A percentile compares a stretch with the other conserved stretches of the same genome.
phyloP scores from a whole-genome alignment of 176 grass and related monocot species.

The Carex pumila region DNA sequence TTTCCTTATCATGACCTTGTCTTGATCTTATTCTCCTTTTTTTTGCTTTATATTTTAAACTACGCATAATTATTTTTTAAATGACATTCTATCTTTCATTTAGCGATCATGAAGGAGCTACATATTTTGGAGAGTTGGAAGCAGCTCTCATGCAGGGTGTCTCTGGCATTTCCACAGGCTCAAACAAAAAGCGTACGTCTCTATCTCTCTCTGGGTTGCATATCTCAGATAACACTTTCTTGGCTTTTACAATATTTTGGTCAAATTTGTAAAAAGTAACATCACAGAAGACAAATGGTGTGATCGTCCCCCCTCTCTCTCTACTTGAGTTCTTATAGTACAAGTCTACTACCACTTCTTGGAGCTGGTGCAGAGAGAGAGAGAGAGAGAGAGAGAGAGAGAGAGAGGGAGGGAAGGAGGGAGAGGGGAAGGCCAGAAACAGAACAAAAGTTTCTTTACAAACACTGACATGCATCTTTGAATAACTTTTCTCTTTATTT shows the following conservation, averaged over 20 bases:
- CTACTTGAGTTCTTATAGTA: slow-evolving; percentile 17
- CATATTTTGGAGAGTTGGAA: slow-evolving; percentile 77
- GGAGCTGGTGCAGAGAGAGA: slow-evolving; percentile 27
- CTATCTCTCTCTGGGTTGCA: slow-evolving; percentile 11
- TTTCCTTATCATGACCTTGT: neutral
- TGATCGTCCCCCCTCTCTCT: slow-evolving; percentile 25
- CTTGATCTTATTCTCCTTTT: neutral
- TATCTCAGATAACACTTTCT: slow-evolving; percentile 18
- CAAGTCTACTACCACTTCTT: slow-evolving; percentile 35
- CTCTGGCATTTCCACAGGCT: slow-evolving; percentile 33
- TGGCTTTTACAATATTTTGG: neutral
- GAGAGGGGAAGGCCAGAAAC: neutral
- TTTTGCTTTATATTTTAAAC: neutral
- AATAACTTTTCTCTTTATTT: slow-evolving; percentile 13
- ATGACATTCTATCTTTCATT: neutral
- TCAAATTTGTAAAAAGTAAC: slow-evolving; percentile 34
- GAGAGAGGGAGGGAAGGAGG: slow-evolving; percentile 15
- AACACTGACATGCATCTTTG: slow-evolving; percentile 22
- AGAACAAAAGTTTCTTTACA: slow-evolving; percentile 2
- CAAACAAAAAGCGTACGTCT: slow-evolving; percentile 30
- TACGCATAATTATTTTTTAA: neutral
- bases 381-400: slow-evolving; percentile 22
- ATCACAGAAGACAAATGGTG: slow-evolving; percentile 33
- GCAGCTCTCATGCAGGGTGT: slow-evolving; percentile 76
- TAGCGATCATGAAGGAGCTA: slow-evolving; percentile 58